Conservation (phyloP, 176 grass and related monocot species). For the Oryza australiensis region DNA sequence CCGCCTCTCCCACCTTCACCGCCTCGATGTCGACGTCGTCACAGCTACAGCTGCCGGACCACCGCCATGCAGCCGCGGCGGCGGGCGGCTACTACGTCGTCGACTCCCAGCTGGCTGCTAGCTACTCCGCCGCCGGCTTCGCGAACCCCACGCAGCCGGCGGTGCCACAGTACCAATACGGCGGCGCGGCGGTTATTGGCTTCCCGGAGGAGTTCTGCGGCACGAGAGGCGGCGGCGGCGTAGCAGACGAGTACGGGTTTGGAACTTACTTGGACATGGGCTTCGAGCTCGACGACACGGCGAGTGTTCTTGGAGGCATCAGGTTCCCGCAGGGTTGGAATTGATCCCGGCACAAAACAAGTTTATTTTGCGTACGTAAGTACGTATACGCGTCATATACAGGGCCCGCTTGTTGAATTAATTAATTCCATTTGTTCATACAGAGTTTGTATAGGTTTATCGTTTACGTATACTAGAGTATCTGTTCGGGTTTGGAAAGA, state of each 20-base stretch:
- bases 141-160: background rate
- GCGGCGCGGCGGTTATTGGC: background rate
- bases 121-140: slow-evolving; percentile 5
- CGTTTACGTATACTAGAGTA: background rate
- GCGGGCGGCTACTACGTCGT: slow-evolving; percentile 11
- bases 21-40: slow-evolving; percentile 7
- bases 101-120: background rate
- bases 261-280: slow-evolving; percentile 22
- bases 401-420: background rate
- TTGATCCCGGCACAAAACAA: background rate
- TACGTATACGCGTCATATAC: background rate
- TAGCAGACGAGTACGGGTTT: slow-evolving; percentile 33
- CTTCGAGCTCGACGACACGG: slow-evolving; percentile 12
- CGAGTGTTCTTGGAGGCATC: slow-evolving; percentile 23
- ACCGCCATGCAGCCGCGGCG: background rate
- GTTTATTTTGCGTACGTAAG: background rate
- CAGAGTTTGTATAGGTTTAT: background rate
- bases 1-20: slow-evolving; percentile 14
- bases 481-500: background rate
- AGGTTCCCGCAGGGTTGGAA: slow-evolving; percentile 43
- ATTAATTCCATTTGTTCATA: slow-evolving; percentile 32
- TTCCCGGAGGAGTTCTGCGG: slow-evolving; percentile 10
- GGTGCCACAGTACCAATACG: slow-evolving; percentile 15
- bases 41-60: background rate
- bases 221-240: background rate